phyloP scores from a whole-genome alignment of 768 basidiomycete species.

The Leucosporidium creatinivorum region DNA sequence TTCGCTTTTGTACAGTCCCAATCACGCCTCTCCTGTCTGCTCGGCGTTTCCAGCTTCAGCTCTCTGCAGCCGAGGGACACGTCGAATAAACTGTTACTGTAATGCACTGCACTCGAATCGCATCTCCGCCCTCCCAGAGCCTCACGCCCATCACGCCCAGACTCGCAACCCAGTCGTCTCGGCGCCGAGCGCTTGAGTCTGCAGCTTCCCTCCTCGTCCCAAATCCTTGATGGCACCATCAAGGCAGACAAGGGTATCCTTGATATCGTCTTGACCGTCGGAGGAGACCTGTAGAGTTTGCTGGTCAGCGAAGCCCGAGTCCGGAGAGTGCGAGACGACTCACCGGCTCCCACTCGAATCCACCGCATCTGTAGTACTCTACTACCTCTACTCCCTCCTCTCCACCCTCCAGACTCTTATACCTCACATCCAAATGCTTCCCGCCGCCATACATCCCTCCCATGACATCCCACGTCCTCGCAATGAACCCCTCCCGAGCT shows the following conservation, averaged over 20 bases:
- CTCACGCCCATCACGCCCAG: background rate
- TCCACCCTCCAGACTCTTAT: slow-evolving; percentile 47
- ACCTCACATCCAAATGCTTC: slow-evolving; percentile 58
- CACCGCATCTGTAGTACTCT: slow-evolving; percentile 68
- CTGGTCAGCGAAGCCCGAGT: no score
- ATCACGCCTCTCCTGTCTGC: no score
- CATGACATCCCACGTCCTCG: slow-evolving; percentile 53
- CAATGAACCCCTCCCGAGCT: slow-evolving; percentile 50
- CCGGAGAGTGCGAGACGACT: slow-evolving; percentile 39
- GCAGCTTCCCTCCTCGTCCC: slow-evolving; percentile 50
- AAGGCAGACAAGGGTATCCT: slow-evolving; percentile 62
- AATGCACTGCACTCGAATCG: no score
- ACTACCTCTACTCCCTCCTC: slow-evolving; percentile 47
- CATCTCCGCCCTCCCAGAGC: no score
- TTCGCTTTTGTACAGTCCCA: no score
- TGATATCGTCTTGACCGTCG: slow-evolving; percentile 38
- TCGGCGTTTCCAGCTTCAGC: no score
- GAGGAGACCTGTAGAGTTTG: no score
- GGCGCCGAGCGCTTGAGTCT: background rate
- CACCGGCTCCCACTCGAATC: slow-evolving; percentile 84
- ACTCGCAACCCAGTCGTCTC: background rate
- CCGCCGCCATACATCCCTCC: slow-evolving; percentile 71
- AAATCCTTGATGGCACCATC: slow-evolving; percentile 70
- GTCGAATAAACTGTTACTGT: no score
- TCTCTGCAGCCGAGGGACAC: no score